Evolutionary conservation across 768 basidiomycete genomes (phyloP), one percentile per base, ranked within the genome.

Genomic region (Tubosaeta brunneosetosa): DNA sequence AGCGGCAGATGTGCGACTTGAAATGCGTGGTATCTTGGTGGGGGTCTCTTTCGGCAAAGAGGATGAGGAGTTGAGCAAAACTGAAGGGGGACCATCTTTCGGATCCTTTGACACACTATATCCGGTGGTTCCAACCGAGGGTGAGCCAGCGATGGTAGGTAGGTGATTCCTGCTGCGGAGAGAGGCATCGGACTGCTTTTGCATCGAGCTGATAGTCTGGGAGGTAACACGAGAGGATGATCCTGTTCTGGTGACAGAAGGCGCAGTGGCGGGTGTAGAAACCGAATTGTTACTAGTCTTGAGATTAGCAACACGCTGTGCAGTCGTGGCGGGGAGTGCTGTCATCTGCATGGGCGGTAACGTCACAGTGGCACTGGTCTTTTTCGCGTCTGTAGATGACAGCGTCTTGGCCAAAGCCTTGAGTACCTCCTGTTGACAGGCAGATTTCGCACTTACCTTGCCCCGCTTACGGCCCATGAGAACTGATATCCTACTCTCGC

Each of bases 71-170:
- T 84, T 86, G 51, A 74, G 63, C 37, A 79, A 66, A 11, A 79
- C 74, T n/a, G 77, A 75, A 10, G 80, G 80, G 9, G 76, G 78
- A 14, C 71, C 77, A 51, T 86, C 85, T 59, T 77, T 81, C 10
- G 67, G 61, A 31, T 86, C 85, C 63, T 81, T 84, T 31, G 72
- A 61, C 27, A 68, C 74, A 56, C 77, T 77, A 43, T 75, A 76
- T 40, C 76, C 79, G 13, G 74, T 76, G 29, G 81, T 82, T 44
- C 84, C 87, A 44, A 92, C 88, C 12, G 93, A 94, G 4, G 94
- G 94, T 3, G 93, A 94, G 31, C 94, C 94, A 29, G 93, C 91
- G 51, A 95, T 95, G 11, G 94, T 94, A 9, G 92, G 93, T 10
- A 95, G 73, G 59, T 85, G 82, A 63, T 83, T 81, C 55, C 88